A percentile compares a stretch with the other conserved stretches of the same genome.
phyloP scores from a whole-genome alignment of 164 flowering plant species.

The Tetracentron sinense region DNA sequence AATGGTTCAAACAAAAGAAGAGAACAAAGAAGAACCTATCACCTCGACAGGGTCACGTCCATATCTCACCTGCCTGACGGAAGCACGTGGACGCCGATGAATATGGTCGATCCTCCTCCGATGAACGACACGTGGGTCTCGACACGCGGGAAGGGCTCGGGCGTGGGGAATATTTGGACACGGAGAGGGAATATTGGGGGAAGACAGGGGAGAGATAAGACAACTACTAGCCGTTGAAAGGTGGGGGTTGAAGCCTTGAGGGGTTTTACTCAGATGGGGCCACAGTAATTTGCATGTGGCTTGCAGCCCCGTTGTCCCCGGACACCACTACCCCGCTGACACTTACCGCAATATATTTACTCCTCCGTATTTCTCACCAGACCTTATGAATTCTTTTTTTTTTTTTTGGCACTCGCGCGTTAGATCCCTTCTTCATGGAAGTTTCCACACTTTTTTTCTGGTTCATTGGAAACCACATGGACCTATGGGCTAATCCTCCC shows the following conservation, averaged over 20 bases:
- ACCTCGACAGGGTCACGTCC: constrained; percentile 34
- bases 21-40: constrained; percentile 16
- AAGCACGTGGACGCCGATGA: constrained; percentile 45
- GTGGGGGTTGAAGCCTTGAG: neutral
- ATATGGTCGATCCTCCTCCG: constrained; percentile 20
- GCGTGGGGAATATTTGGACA: constrained; percentile 44
- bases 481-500: too few relatives aligned
- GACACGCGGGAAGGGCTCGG: constrained; percentile 34
- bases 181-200: constrained; percentile 68
- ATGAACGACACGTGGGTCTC: constrained; percentile 23
- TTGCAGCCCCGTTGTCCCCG: constrained; percentile 24
- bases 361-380: neutral
- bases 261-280: neutral
- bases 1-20: constrained; percentile 18
- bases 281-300: constrained; percentile 12
- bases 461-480: too few relatives aligned
- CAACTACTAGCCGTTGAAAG: constrained; percentile 44
- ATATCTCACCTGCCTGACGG: constrained; percentile 57
- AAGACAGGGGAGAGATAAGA: constrained; percentile 15
- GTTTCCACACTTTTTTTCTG: too few relatives aligned
- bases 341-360: neutral
- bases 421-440: too few relatives aligned
- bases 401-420: neutral
- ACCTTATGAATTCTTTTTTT: neutral
- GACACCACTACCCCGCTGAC: constrained; percentile 13